Percentiles rank a stretch among this genome's conserved stretches.
Conservation (phyloP, 2,329 filamentous ascomycete species). For the Aspergillus pseudoglaucus region DNA sequence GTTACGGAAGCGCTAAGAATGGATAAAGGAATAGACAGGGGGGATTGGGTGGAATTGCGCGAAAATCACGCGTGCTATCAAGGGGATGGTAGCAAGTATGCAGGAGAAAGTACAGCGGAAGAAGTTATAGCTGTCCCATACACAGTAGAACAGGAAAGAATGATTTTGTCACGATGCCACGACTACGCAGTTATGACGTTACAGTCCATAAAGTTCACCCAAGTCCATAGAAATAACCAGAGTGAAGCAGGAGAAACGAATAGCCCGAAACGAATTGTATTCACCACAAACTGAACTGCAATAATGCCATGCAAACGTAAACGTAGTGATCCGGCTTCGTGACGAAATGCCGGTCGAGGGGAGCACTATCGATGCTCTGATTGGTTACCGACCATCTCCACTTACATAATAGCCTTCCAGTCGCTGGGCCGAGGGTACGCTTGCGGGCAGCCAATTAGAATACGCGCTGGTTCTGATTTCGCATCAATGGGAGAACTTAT, state of each 20-base stretch:
- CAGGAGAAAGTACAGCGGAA: neutral
- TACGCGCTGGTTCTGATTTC: neutral
- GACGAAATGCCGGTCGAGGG: neutral
- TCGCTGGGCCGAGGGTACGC: constrained; percentile 1
- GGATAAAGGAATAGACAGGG: neutral
- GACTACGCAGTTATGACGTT: neutral
- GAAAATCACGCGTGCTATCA: neutral
- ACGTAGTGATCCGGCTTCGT: neutral
- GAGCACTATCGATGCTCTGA: neutral
- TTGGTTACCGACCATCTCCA: neutral
- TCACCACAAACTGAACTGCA: too few relatives aligned
- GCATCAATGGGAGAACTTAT: constrained; percentile 25
- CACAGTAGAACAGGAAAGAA: neutral
- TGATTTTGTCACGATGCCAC: neutral
- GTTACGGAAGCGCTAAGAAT: constrained; percentile 11
- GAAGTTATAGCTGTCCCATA: too few relatives aligned
- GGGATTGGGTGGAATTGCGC: neutral
- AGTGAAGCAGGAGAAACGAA: too few relatives aligned
- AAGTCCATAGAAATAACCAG: too few relatives aligned
- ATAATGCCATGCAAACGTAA: neutral
- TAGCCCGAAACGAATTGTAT: too few relatives aligned
- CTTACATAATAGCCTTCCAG: neutral
- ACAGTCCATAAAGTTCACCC: neutral
- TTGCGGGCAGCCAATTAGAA: constrained; percentile 14
- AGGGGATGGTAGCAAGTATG: too few relatives aligned